These are phyloP conservation scores for Singerocomus inundabilis DNA, from an alignment of 1,284 basidiomycete genomes.

Conservation along the genomic window DNA sequence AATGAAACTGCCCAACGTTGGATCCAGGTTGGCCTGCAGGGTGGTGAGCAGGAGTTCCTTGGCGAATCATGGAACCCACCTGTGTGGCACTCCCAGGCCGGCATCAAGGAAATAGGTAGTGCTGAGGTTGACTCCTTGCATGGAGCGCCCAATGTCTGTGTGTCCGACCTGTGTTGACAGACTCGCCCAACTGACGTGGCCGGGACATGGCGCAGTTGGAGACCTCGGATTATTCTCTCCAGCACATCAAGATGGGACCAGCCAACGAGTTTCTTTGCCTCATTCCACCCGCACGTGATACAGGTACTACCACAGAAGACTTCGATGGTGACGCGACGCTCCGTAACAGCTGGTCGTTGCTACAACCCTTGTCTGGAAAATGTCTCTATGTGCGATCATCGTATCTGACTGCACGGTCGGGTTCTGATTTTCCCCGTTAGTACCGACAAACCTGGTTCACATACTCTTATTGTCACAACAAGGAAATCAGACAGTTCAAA, in stretches of 20 bases:
- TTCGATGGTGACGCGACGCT: constrained; percentile 59
- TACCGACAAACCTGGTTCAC: constrained; percentile 92
- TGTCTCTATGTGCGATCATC: constrained; percentile 73
- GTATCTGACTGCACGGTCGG: constrained; percentile 18
- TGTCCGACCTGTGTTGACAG: constrained; percentile 19
- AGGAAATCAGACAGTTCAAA: constrained; percentile 87
- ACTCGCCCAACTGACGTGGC: constrained; percentile 12
- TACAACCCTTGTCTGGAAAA: constrained; percentile 70
- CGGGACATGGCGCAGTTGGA: constrained; percentile 15
- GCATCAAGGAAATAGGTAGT: constrained; percentile 57
- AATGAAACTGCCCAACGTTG: constrained; percentile 73
- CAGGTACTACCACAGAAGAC: constrained; percentile 47
- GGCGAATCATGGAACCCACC: constrained; percentile 56
- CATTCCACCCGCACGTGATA: constrained; percentile 62
- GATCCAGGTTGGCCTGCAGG: constrained; percentile 64
- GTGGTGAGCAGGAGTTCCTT: constrained; percentile 75
- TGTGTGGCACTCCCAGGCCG: constrained; percentile 35
- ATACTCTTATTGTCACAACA: constrained; percentile 92
- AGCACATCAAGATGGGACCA: constrained; percentile 70
- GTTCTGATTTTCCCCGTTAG: constrained; percentile 38
- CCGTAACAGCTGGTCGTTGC: constrained; percentile 73
- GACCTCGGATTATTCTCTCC: constrained; percentile 45
- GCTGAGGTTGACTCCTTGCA: constrained; percentile 35
- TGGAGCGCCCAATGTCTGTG: constrained; percentile 30
- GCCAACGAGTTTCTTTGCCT: constrained; percentile 69